These are phyloP conservation scores for Trichosporon inkin DNA, from an alignment of 1,284 basidiomycete species.

Conservation along the genomic window DNA sequence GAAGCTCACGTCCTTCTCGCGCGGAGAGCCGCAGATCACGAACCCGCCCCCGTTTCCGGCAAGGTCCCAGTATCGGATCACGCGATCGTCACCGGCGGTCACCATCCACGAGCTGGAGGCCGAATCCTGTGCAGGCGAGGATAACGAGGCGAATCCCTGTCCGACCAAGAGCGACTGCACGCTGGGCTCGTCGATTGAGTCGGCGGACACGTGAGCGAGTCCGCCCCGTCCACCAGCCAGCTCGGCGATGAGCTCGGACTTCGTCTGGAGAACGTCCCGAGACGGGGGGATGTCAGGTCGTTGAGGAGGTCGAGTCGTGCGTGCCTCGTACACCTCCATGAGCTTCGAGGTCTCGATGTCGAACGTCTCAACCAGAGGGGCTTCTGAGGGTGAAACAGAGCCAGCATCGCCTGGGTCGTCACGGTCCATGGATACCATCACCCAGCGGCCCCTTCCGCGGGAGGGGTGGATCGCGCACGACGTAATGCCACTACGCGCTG, in stretches of 20 bases:
- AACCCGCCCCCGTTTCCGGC: slow-evolving; percentile 35
- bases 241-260: slow-evolving; percentile 32
- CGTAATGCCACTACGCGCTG: slow-evolving; percentile 59
- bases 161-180: slow-evolving; percentile 35
- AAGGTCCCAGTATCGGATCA: slow-evolving; percentile 48
- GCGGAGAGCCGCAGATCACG: slow-evolving; percentile 44
- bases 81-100: slow-evolving; percentile 45
- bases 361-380: slow-evolving; percentile 43
- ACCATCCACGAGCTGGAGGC: slow-evolving; percentile 30
- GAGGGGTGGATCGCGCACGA: slow-evolving; percentile 68
- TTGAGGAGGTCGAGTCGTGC: slow-evolving; percentile 25
- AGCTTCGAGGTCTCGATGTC: slow-evolving; percentile 49
- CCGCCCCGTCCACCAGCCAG: slow-evolving; percentile 22
- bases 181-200: slow-evolving; percentile 15
- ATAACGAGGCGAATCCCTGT: slow-evolving; percentile 29
- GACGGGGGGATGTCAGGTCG: not conserved
- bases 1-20: slow-evolving; percentile 46
- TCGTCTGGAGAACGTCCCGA: slow-evolving; percentile 28
- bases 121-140: slow-evolving; percentile 25
- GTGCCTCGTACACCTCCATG: slow-evolving; percentile 46
- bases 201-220: slow-evolving; percentile 16
- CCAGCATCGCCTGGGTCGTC: slow-evolving; percentile 51
- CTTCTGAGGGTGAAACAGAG: not conserved
- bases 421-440: slow-evolving; percentile 64
- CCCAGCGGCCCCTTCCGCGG: slow-evolving; percentile 71